Evolutionary conservation across 140 eudicot species (phyloP).

Genomic region (Erigeron philadelphicus): DNA sequence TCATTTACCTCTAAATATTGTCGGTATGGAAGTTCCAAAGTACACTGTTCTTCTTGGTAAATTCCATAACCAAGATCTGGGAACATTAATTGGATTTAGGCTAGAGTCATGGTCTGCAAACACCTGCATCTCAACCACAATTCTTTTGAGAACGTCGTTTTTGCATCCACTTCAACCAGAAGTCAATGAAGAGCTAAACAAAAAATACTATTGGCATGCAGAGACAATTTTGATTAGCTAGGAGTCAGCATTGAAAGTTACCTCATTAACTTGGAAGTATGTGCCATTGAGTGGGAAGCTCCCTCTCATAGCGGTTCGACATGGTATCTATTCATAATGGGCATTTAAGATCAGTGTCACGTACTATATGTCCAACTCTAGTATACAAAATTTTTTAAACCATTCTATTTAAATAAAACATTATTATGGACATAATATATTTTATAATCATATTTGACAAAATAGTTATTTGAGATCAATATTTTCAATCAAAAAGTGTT

Average conservation of each 20-base stretch:
- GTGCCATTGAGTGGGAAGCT: slow-evolving; percentile 91
- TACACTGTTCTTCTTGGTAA: slow-evolving; percentile 84
- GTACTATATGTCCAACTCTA: slow-evolving; percentile 1
- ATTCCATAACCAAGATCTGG: slow-evolving; percentile 91
- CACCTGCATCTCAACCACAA: slow-evolving; percentile 45
- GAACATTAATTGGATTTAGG: slow-evolving; percentile 69
- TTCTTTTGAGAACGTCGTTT: neutral
- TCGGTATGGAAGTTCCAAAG: slow-evolving; percentile 92
- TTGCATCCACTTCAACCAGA: slow-evolving; percentile 3
- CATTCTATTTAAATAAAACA: neutral
- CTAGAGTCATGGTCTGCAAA: slow-evolving; percentile 97
- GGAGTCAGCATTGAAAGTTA: slow-evolving; percentile 20
- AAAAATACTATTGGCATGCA: neutral
- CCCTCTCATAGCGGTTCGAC: slow-evolving; percentile 97
- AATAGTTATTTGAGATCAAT: no score
- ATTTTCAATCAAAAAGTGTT: neutral
- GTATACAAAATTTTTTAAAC: neutral
- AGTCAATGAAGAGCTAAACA: neutral
- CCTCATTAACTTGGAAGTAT: slow-evolving; percentile 95
- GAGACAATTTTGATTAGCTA: neutral
- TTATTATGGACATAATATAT: neutral
- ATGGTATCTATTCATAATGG: slow-evolving; percentile 56
- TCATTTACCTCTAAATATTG: slow-evolving; percentile 77
- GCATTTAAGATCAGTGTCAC: slow-evolving; percentile 18
- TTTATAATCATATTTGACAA: neutral